These are phyloP conservation scores for Boletus insuetus DNA, from an alignment of 768 basidiomycete species.

Conservation along the genomic window DNA sequence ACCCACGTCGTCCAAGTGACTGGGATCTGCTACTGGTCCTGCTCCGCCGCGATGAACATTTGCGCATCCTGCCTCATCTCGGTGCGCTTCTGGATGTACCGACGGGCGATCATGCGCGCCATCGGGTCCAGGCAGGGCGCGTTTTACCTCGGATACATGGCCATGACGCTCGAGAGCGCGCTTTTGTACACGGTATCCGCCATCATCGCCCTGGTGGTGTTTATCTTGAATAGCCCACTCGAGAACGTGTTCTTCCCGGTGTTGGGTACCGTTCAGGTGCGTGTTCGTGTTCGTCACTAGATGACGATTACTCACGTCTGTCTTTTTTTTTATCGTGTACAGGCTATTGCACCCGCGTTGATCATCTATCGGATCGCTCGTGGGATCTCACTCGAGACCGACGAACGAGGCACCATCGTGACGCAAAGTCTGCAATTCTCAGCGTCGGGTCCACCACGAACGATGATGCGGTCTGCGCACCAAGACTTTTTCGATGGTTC, in stretches of 20 bases:
- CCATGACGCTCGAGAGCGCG: conserved; percentile 27
- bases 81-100: conserved; percentile 16
- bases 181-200: conserved; percentile 14
- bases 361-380: conserved; percentile 22
- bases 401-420: neutral
- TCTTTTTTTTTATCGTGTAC: neutral
- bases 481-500: conserved; percentile 6
- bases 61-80: conserved; percentile 15
- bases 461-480: neutral
- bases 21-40: conserved; percentile 15
- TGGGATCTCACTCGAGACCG: conserved; percentile 22
- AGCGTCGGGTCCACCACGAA: neutral
- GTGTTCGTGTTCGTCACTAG: neutral
- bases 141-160: conserved; percentile 25
- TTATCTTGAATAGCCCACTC: conserved; percentile 21
- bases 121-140: conserved; percentile 11
- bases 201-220: conserved; percentile 11
- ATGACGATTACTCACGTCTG: neutral
- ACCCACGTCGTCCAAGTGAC: conserved; percentile 11
- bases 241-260: conserved; percentile 24
- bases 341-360: conserved; percentile 19
- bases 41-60: conserved; percentile 16
- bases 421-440: conserved; percentile 14
- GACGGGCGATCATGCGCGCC: conserved; percentile 8
- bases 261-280: conserved; percentile 21